Base-by-base conservation (phyloP, 345 rosid species). In the Heritiera littoralis region DNA sequence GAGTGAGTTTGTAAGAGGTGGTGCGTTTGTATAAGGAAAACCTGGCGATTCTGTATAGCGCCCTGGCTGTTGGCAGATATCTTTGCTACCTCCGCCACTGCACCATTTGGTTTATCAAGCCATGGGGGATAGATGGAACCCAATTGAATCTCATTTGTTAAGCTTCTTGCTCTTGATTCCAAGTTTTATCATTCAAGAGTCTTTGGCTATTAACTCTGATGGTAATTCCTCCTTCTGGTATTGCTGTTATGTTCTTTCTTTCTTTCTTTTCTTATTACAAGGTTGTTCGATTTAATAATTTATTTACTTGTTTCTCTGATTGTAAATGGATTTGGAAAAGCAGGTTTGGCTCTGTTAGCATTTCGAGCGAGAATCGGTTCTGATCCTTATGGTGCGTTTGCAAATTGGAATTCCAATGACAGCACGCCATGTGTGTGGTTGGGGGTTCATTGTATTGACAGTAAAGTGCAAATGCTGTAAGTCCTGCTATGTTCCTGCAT, bases 71-170 rank as follows among this genome's bases (percentile, higher is more conserved):
- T 78, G 81, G 82, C 75, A 81, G 85, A 85, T 51, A 75, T 78
- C 43, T 40, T 80, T 80, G 79, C 82, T 72, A 80, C 89, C 84
- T 79, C 85, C 86, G 69, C 80, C 91, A 55, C 84, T 82, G 74
- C 87, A 76, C 82, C 76, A 18, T 78, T 80, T 83, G 81, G 86
- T 81, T 69, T 76, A 71, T 76, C 83, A 80, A 86, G 86, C 86
- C 78, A 92, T 93, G 98, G 92, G 89, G 83, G 89, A 77, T 85
- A 87, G 91, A 90, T 90, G 98, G 98, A 90, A 86, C 81, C 86
- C 90, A 28, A 77, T 78, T 79, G 88, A 88, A 76, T 87, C 87
- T 88, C 90, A 85, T 52, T 84, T 89, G 76, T 86, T 88, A 55
- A 84, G 83, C 84, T 83, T 86, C 77, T 80, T 88, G 81, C 81